Evolutionary conservation across 2,329 filamentous ascomycete species (phyloP).

Genomic region (Aureobasidium sp.): DNA sequence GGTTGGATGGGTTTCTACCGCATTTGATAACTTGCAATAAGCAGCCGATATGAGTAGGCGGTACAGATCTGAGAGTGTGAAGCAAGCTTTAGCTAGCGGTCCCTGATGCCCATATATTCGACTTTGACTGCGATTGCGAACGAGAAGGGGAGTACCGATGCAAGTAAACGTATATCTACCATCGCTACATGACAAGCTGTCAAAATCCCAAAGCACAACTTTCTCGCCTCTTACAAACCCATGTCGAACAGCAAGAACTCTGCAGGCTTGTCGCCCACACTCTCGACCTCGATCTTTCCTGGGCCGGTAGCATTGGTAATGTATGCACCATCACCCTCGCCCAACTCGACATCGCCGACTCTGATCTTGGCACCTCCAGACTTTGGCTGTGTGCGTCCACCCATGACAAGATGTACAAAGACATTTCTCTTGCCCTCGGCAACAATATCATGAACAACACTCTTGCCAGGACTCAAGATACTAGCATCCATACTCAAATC

Average conservation of each 20-base stretch:
- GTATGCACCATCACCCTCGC: slow-evolving; percentile 76
- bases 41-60: too few relatives aligned
- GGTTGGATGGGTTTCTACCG: too few relatives aligned
- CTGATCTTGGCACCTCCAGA: slow-evolving; percentile 63
- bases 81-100: too few relatives aligned
- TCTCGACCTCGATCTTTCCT: slow-evolving; percentile 37
- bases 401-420: slow-evolving; percentile 74
- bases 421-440: slow-evolving; percentile 59
- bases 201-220: background rate
- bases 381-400: slow-evolving; percentile 44
- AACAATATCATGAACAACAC: slow-evolving; percentile 66
- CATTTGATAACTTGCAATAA: too few relatives aligned
- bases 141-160: too few relatives aligned
- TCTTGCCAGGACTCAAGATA: slow-evolving; percentile 56
- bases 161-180: too few relatives aligned
- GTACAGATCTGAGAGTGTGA: too few relatives aligned
- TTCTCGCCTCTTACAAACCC: slow-evolving; percentile 23
- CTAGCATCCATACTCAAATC: slow-evolving; percentile 77
- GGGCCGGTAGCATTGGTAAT: slow-evolving; percentile 45
- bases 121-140: too few relatives aligned
- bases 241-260: slow-evolving; percentile 45
- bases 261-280: slow-evolving; percentile 36
- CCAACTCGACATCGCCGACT: slow-evolving; percentile 57
- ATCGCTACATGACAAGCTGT: background rate
- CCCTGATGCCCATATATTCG: too few relatives aligned